Evolutionary conservation across 352 stramenopile genomes (phyloP).

Genomic region (Phytopythium montanum): DNA sequence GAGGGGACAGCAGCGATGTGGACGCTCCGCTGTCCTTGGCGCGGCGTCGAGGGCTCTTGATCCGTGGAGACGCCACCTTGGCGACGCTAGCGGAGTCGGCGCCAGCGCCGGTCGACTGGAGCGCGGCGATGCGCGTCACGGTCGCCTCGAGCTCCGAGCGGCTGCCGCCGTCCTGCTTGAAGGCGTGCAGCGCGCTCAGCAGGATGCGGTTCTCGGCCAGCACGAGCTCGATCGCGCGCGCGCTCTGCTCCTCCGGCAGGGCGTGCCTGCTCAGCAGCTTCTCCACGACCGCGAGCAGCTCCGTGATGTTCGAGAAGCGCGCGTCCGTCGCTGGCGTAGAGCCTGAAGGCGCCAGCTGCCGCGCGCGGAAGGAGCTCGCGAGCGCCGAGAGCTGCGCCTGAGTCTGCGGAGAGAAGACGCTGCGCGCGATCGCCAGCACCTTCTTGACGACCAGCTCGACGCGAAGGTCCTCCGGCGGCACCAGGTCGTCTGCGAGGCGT

Average conservation of each 20-base stretch:
- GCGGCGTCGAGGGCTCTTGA: slow-evolving; percentile 11
- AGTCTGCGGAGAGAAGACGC: slow-evolving; percentile 49
- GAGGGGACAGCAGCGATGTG: background rate
- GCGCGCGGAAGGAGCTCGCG: slow-evolving; percentile 24
- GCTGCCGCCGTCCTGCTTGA: slow-evolving; percentile 36
- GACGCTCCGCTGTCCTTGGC: background rate
- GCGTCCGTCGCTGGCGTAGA: background rate
- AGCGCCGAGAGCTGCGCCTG: slow-evolving; percentile 43
- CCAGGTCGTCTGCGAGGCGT: no score
- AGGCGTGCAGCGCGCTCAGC: slow-evolving; percentile 48
- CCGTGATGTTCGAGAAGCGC: slow-evolving; percentile 30
- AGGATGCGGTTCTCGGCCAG: slow-evolving; percentile 46
- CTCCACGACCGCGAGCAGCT: slow-evolving; percentile 50
- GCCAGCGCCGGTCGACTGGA: no score
- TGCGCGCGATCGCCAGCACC: slow-evolving; percentile 45
- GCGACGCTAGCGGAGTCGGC: background rate
- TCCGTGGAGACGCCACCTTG: slow-evolving; percentile 1
- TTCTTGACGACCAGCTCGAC: slow-evolving; percentile 49
- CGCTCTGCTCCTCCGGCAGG: slow-evolving; percentile 49
- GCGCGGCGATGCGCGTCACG: slow-evolving; percentile 41
- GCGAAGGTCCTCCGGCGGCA: slow-evolving; percentile 29
- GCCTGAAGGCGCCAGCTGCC: background rate
- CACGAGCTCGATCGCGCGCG: slow-evolving; percentile 43
- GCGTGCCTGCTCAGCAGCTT: slow-evolving; percentile 54
- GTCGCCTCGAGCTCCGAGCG: slow-evolving; percentile 48